Percentiles rank a stretch among this genome's conserved stretches.
These are phyloP conservation scores for Septoria linicola DNA, from an alignment of 2,329 filamentous ascomycete species.

Conservation along the genomic window DNA sequence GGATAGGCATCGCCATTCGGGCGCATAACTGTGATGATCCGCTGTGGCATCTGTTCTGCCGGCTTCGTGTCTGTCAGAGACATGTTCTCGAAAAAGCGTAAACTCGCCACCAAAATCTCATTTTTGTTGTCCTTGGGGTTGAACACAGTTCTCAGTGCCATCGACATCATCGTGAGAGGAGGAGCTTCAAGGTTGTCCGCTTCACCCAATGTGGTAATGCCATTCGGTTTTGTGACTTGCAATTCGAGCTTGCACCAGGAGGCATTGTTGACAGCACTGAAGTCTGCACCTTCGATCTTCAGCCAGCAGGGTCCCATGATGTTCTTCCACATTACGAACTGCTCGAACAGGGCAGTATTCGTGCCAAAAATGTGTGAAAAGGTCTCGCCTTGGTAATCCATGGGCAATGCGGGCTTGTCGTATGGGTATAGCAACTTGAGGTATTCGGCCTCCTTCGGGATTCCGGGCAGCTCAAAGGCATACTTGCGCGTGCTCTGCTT, in stretches of 20 bases:
- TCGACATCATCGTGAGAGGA: conserved; percentile 91
- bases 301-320: conserved; percentile 99
- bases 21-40: conserved; percentile 87
- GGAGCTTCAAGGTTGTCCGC: conserved; percentile 79
- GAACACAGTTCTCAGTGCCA: conserved; percentile 82
- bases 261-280: conserved; percentile 79
- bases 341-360: conserved; percentile 92
- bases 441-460: conserved; percentile 88
- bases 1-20: conserved; percentile 74
- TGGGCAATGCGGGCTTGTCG: conserved; percentile 72
- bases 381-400: conserved; percentile 73
- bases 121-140: conserved; percentile 94
- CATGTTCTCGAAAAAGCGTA: conserved; percentile 88
- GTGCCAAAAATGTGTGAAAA: conserved; percentile 93
- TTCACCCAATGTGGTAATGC: conserved; percentile 70
- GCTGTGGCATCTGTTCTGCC: conserved; percentile 82
- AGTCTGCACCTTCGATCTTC: conserved; percentile 82
- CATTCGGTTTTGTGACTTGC: conserved; percentile 72
- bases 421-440: conserved; percentile 97
- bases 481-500: conserved; percentile 89
- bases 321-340: conserved; percentile 98
- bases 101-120: conserved; percentile 88
- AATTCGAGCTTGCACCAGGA: conserved; percentile 98
- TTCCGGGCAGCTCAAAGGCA: conserved; percentile 83
- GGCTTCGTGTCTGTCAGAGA: conserved; percentile 83